These are phyloP conservation scores for Aspergillus biplanus DNA, from an alignment of 495 filamentous ascomycete genomes.

Conservation along the genomic window DNA sequence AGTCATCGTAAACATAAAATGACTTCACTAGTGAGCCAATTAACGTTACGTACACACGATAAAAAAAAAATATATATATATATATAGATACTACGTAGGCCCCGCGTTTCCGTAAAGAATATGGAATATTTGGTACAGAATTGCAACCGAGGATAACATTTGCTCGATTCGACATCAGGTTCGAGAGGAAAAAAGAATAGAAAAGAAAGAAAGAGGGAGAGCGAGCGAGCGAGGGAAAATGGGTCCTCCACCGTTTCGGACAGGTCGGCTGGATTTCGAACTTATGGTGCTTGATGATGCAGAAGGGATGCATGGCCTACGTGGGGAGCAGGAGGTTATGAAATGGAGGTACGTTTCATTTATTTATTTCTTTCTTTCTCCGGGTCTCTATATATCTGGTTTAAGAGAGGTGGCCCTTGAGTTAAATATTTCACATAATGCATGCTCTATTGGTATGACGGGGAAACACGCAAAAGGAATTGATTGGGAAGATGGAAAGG, in stretches of 20 bases:
- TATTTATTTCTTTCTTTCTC: not conserved
- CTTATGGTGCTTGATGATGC: slow-evolving; percentile 15
- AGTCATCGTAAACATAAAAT: no score
- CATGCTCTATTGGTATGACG: not conserved
- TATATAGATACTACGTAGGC: no score
- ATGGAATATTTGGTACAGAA: no score
- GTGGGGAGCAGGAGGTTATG: slow-evolving; percentile 15
- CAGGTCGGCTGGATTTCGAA: slow-evolving; percentile 18
- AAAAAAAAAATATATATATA: no score
- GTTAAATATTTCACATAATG: no score
- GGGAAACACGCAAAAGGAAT: not conserved
- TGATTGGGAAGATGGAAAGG: not conserved
- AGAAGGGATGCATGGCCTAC: slow-evolving; percentile 10
- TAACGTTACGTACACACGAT: no score
- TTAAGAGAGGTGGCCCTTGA: no score
- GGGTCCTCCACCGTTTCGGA: slow-evolving; percentile 8
- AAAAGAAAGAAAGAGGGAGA: not conserved
- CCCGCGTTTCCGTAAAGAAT: no score
- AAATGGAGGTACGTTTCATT: slow-evolving; percentile 22
- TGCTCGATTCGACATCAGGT: not conserved
- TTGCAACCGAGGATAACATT: no score
- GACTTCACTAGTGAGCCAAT: no score
- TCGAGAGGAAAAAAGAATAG: not conserved
- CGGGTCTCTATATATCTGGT: not conserved
- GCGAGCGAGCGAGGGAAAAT: not conserved